A percentile compares a stretch with the other conserved stretches of the same genome.
Evolutionary conservation across 202 grass and related monocot species (phyloP).

Genomic region (Setaria italica): DNA sequence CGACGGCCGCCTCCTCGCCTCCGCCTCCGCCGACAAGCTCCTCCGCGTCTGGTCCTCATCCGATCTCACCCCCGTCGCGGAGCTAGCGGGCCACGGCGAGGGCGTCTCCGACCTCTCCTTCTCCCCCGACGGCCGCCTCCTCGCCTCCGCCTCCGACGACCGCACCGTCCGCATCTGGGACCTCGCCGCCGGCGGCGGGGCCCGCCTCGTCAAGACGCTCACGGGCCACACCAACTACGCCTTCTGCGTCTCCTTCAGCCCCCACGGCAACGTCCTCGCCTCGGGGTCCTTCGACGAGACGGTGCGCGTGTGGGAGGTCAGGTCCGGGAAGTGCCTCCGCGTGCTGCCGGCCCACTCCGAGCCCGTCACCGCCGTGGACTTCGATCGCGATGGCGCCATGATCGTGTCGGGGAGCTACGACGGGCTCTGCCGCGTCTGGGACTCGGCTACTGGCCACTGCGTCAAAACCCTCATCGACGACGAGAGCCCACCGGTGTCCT

Average conservation of each 20-base stretch:
- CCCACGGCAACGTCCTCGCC: slow-evolving; percentile 79
- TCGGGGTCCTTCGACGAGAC: slow-evolving; percentile 98
- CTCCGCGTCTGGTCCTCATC: slow-evolving; percentile 73
- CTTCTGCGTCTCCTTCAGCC: slow-evolving; percentile 89
- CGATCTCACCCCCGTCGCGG: slow-evolving; percentile 58
- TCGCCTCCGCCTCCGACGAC: slow-evolving; percentile 86
- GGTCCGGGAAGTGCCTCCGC: slow-evolving; percentile 79
- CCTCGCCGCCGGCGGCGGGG: slow-evolving; percentile 63
- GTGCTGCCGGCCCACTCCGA: slow-evolving; percentile 91
- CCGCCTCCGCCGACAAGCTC: slow-evolving; percentile 83
- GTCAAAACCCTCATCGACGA: slow-evolving; percentile 95
- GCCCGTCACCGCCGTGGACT: slow-evolving; percentile 89
- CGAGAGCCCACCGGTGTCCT: slow-evolving; percentile 88
- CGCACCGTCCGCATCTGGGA: slow-evolving; percentile 92
- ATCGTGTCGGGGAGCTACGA: slow-evolving; percentile 92
- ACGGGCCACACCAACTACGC: slow-evolving; percentile 92
- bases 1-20: slow-evolving; percentile 82
- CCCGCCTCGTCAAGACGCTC: slow-evolving; percentile 72
- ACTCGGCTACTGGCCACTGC: slow-evolving; percentile 82
- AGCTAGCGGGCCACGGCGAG: slow-evolving; percentile 61
- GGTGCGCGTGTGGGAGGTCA: slow-evolving; percentile 90
- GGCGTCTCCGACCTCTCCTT: slow-evolving; percentile 92
- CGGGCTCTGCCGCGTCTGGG: slow-evolving; percentile 91
- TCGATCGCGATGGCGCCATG: slow-evolving; percentile 76
- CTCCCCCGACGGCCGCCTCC: slow-evolving; percentile 78